A percentile compares a stretch with the other conserved stretches of the same genome.
Conservation (phyloP, 2,329 filamentous ascomycete species). For the Nannizziopsis barbatae region DNA sequence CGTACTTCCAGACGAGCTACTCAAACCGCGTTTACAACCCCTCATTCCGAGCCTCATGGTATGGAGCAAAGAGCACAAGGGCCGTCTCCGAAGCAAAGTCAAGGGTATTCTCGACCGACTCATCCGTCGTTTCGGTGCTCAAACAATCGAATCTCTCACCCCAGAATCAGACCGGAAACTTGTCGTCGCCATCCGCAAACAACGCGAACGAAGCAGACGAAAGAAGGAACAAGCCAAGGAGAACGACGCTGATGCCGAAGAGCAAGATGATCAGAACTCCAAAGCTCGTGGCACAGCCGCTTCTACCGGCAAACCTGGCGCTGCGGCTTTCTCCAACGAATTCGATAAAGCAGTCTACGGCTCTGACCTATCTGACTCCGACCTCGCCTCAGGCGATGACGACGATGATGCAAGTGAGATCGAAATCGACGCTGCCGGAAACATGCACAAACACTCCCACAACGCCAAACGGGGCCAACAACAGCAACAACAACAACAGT, state of each 20-base stretch:
- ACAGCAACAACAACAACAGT: neutral
- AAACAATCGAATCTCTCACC: slow-evolving; percentile 65
- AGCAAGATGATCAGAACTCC: slow-evolving; percentile 19
- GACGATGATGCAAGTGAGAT: slow-evolving; percentile 46
- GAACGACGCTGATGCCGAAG: slow-evolving; percentile 43
- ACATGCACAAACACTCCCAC: slow-evolving; percentile 19
- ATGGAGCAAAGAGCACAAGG: slow-evolving; percentile 97
- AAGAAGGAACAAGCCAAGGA: slow-evolving; percentile 62
- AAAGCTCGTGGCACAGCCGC: neutral
- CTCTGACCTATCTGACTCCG: slow-evolving; percentile 47
- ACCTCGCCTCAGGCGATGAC: slow-evolving; percentile 48
- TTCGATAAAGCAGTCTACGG: slow-evolving; percentile 95
- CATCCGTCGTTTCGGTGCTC: slow-evolving; percentile 79
- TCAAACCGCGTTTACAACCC: slow-evolving; percentile 63
- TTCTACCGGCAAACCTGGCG: slow-evolving; percentile 15
- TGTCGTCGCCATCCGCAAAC: slow-evolving; percentile 89
- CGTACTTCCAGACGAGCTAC: slow-evolving; percentile 64
- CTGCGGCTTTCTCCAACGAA: slow-evolving; percentile 62
- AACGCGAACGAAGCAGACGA: slow-evolving; percentile 78
- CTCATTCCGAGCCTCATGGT: slow-evolving; percentile 84
- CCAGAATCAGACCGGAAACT: slow-evolving; percentile 82
- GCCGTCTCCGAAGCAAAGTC: slow-evolving; percentile 90
- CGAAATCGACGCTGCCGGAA: slow-evolving; percentile 30
- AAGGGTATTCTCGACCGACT: slow-evolving; percentile 96
- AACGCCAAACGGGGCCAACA: slow-evolving; percentile 9